Conservation (phyloP, 768 basidiomycete genomes). For the Astraeus odoratus region DNA sequence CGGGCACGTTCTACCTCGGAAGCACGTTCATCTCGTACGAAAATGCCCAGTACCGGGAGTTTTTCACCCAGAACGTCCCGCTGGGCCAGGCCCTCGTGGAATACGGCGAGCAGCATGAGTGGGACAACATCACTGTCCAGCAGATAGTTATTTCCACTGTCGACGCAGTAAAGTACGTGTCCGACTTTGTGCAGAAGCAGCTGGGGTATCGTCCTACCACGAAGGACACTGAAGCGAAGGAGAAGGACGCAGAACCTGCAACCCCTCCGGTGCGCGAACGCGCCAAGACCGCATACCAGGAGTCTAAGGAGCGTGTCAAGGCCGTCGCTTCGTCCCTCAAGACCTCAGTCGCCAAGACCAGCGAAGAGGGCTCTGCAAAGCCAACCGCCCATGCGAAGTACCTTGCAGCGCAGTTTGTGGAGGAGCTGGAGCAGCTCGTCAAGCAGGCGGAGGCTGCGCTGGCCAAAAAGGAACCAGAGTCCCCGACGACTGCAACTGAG, state of each 20-base stretch:
- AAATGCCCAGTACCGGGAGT: conserved; percentile 73
- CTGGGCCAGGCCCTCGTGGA: conserved; percentile 72
- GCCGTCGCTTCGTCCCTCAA: conserved; percentile 38
- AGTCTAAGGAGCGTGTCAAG: conserved; percentile 40
- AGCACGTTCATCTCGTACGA: conserved; percentile 76
- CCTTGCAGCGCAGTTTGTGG: conserved; percentile 44
- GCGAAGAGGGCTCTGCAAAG: conserved; percentile 26
- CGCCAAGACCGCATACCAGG: conserved; percentile 31
- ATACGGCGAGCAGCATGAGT: conserved; percentile 70
- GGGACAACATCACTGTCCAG: conserved; percentile 67
- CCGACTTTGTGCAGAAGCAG: conserved; percentile 45
- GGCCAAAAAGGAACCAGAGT: conserved; percentile 33
- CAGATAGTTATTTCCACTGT: conserved; percentile 50
- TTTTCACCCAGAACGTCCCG: conserved; percentile 79
- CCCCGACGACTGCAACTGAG: conserved; percentile 20
- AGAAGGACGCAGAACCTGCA: no score
- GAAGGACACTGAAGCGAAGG: conserved; percentile 28
- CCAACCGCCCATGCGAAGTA: conserved; percentile 38
- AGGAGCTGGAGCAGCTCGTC: conserved; percentile 63
- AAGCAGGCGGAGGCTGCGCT: conserved; percentile 69
- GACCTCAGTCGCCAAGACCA: conserved; percentile 38
- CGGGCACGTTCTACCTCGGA: conserved; percentile 74
- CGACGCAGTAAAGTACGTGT: conserved; percentile 40
- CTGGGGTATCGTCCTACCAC: conserved; percentile 32
- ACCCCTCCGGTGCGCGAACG: conserved; percentile 29